These are phyloP conservation scores for Solanum medicagineum DNA, from an alignment of 257 asterid species.

Conservation along the genomic window DNA sequence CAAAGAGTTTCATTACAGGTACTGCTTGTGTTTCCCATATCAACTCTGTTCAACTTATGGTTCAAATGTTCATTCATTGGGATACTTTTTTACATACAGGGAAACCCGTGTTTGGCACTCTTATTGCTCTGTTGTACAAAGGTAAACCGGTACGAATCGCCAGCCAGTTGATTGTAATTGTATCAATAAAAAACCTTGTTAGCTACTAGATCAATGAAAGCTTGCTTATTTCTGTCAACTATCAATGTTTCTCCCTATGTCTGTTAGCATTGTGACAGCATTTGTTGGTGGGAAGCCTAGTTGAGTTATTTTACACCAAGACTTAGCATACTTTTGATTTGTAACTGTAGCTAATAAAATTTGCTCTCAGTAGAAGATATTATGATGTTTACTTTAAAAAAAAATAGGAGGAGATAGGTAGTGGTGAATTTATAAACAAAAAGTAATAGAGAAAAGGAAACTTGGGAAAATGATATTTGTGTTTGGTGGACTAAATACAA, in stretches of 20 bases:
- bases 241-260: neutral
- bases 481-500: neutral
- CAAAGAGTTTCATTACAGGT: constrained; percentile 96
- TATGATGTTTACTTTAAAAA: neutral
- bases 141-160: constrained; percentile 75
- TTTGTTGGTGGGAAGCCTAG: neutral
- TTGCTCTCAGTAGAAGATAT: neutral
- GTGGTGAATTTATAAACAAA: neutral
- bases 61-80: neutral
- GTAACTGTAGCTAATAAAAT: neutral
- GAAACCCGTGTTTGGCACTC: constrained; percentile 90
- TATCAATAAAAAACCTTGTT: neutral
- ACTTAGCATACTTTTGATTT: neutral
- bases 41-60: neutral
- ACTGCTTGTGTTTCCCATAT: neutral
- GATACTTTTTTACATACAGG: constrained; percentile 24
- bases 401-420: neutral
- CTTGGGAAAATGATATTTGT: neutral
- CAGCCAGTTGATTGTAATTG: neutral
- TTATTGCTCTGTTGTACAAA: constrained; percentile 70
- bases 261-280: neutral
- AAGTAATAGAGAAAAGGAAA: neutral
- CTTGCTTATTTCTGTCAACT: neutral
- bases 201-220: neutral
- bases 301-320: neutral